A percentile compares a stretch with the other conserved stretches of the same genome.
These are phyloP conservation scores for Diaporthe longicolla DNA, from an alignment of 2,329 filamentous ascomycete species.

Conservation along the genomic window DNA sequence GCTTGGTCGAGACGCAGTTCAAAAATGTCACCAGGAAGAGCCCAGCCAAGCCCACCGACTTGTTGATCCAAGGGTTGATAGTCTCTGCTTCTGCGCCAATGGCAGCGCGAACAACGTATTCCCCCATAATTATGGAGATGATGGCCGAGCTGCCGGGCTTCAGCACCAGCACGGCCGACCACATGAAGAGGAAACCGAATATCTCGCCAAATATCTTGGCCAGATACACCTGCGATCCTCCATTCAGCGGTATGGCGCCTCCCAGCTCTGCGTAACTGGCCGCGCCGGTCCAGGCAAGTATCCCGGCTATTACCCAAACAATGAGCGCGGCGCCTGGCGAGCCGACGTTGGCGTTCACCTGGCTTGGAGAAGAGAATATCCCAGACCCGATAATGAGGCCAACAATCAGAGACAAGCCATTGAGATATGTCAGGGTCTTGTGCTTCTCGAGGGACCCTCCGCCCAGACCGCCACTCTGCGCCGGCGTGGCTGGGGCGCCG, in stretches of 20 bases:
- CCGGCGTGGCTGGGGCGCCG: slow-evolving; percentile 75
- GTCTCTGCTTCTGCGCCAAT: slow-evolving; percentile 89
- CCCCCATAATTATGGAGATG: slow-evolving; percentile 97
- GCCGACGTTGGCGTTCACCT: slow-evolving; percentile 92
- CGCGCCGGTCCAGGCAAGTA: slow-evolving; percentile 95
- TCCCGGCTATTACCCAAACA: slow-evolving; percentile 92
- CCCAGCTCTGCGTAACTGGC: slow-evolving; percentile 96
- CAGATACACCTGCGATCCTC: slow-evolving; percentile 92
- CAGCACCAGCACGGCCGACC: slow-evolving; percentile 93
- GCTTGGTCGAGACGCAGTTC: slow-evolving; percentile 91
- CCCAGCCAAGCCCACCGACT: slow-evolving; percentile 84
- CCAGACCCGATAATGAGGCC: slow-evolving; percentile 96
- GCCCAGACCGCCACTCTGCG: slow-evolving; percentile 70
- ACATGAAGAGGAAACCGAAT: slow-evolving; percentile 93
- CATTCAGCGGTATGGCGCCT: slow-evolving; percentile 95
- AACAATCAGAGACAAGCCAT: slow-evolving; percentile 91
- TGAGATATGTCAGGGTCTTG: slow-evolving; percentile 95
- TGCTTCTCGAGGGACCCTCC: slow-evolving; percentile 91
- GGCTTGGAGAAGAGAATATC: slow-evolving; percentile 94
- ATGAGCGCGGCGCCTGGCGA: slow-evolving; percentile 91
- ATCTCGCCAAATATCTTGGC: slow-evolving; percentile 97
- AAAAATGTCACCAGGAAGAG: slow-evolving; percentile 83
- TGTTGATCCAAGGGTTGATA: slow-evolving; percentile 90
- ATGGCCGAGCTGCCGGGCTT: slow-evolving; percentile 96
- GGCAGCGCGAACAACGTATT: slow-evolving; percentile 91